Percentiles rank a stretch among this genome's conserved stretches.
phyloP scores from a whole-genome alignment of 805 yeast genomes.

The Starmerella apis region DNA sequence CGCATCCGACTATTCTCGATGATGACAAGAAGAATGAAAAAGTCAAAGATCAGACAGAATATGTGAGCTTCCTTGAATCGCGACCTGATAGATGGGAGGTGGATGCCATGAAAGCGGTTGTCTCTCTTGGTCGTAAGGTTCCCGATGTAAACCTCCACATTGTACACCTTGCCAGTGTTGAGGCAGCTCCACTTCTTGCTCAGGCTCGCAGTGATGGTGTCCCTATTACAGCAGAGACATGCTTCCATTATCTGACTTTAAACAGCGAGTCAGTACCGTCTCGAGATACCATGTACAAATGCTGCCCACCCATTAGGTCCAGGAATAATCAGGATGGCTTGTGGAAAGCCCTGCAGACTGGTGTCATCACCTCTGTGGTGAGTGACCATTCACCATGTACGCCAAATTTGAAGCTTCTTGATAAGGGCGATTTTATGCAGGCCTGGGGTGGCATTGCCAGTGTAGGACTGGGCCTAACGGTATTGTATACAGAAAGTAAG shows the following conservation, averaged over 20 bases:
- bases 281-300: conserved; percentile 74
- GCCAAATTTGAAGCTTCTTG: conserved; percentile 73
- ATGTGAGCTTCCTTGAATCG: conserved; percentile 66
- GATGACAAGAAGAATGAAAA: background rate
- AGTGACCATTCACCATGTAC: conserved; percentile 96
- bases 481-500: conserved; percentile 55
- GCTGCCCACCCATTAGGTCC: conserved; percentile 89
- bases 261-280: conserved; percentile 66
- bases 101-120: conserved; percentile 65
- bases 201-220: conserved; percentile 45
- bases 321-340: conserved; percentile 57
- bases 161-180: conserved; percentile 78
- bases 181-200: conserved; percentile 62
- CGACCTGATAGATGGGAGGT: conserved; percentile 84
- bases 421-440: conserved; percentile 73
- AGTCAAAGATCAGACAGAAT: conserved; percentile 34
- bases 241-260: conserved; percentile 80
- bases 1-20: conserved; percentile 14
- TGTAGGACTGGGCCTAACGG: conserved; percentile 80
- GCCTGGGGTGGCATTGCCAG: conserved; percentile 98
- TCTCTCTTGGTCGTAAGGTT: conserved; percentile 44
- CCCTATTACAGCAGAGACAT: conserved; percentile 71
- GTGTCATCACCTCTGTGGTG: conserved; percentile 69
- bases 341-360: conserved; percentile 65
- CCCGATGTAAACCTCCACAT: conserved; percentile 51